Conservation (phyloP, 2,329 filamentous ascomycete genomes). For the Diaporthe amygdali region DNA sequence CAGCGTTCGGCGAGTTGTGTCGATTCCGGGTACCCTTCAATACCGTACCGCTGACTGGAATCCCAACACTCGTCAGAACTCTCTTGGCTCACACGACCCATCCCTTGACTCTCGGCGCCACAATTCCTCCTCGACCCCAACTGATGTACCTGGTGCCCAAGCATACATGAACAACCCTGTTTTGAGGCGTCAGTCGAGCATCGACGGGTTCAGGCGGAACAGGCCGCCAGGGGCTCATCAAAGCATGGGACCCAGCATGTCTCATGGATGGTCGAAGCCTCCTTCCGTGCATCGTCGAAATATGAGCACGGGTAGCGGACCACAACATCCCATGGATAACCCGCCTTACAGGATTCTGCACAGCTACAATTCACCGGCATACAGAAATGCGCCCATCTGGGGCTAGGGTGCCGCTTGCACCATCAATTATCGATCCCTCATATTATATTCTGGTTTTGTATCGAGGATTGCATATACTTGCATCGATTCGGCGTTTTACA, state of each 20-base stretch:
- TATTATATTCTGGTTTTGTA: background rate
- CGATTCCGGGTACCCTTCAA: conserved; percentile 19
- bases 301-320: conserved; percentile 39
- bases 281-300: conserved; percentile 43
- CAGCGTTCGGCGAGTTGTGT: conserved; percentile 28
- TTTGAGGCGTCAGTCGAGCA: conserved; percentile 13
- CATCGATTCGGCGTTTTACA: conserved; percentile 18
- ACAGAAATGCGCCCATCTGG: conserved; percentile 61
- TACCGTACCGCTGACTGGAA: conserved; percentile 35
- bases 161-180: conserved; percentile 23
- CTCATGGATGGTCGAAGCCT: conserved; percentile 27
- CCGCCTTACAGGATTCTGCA: conserved; percentile 59
- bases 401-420: conserved; percentile 38
- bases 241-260: background rate
- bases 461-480: background rate
- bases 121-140: conserved; percentile 37
- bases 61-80: conserved; percentile 34
- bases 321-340: conserved; percentile 28
- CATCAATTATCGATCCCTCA: background rate
- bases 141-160: conserved; percentile 24
- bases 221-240: background rate
- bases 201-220: conserved; percentile 6
- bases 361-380: conserved; percentile 64
- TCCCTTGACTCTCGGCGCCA: conserved; percentile 36
- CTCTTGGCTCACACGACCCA: conserved; percentile 30